These are phyloP conservation scores for Begonia masoniana DNA, from an alignment of 306 rosid genomes.

Conservation along the genomic window DNA sequence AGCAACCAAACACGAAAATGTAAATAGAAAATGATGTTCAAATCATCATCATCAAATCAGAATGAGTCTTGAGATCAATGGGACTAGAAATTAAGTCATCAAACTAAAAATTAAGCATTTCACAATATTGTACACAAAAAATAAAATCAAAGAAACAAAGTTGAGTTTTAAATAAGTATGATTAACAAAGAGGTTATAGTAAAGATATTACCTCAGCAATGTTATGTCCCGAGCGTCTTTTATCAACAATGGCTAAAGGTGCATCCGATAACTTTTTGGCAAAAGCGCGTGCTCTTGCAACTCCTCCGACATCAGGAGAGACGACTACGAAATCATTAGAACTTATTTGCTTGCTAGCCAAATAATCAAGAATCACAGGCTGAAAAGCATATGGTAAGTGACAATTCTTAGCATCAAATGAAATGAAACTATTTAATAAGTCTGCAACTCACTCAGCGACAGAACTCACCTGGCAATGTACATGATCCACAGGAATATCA, in stretches of 20 bases:
- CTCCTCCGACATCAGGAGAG: slow-evolving; percentile 99
- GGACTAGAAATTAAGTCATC: too few species aligned
- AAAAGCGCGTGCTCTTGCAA: slow-evolving; percentile 96
- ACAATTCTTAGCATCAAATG: background rate
- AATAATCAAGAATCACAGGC: slow-evolving; percentile 99
- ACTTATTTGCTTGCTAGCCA: slow-evolving; percentile 90
- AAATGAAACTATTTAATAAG: background rate
- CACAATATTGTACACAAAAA: too few species aligned
- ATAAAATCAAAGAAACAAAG: too few species aligned
- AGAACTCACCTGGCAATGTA: slow-evolving; percentile 73
- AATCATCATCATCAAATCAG: too few species aligned
- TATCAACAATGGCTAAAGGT: slow-evolving; percentile 95
- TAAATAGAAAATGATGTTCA: too few species aligned
- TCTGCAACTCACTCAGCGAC: background rate
- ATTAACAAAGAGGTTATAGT: too few species aligned
- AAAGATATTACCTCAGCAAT: slow-evolving; percentile 61
- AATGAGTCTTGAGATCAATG: too few species aligned
- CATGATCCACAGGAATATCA: slow-evolving; percentile 98
- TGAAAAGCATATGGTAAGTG: slow-evolving; percentile 16
- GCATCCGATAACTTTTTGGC: slow-evolving; percentile 97
- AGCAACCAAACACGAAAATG: too few species aligned
- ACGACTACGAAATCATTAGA: slow-evolving; percentile 94
- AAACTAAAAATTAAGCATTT: too few species aligned
- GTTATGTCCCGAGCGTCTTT: slow-evolving; percentile 91
- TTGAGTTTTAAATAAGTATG: too few species aligned